Conservation (phyloP, 1,284 basidiomycete genomes). For the Athelia sp. region DNA sequence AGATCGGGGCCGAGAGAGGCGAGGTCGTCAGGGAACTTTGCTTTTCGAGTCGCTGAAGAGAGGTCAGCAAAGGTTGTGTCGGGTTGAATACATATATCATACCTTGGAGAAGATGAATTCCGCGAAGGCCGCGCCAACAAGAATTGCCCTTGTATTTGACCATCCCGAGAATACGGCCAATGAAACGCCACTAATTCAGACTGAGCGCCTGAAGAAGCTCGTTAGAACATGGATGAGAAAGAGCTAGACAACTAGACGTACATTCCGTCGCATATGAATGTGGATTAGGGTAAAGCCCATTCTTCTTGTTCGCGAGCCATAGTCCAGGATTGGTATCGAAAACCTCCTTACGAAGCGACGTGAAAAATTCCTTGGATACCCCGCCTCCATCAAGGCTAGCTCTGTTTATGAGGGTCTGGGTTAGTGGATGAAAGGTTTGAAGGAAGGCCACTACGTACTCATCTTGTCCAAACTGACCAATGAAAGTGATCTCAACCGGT, state of each 20-base stretch:
- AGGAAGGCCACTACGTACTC: constrained; percentile 50
- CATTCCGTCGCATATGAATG: constrained; percentile 84
- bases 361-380: constrained; percentile 97
- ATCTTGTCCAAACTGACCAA: constrained; percentile 83
- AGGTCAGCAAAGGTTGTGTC: constrained; percentile 1
- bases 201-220: constrained; percentile 55
- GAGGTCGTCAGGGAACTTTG: constrained; percentile 88
- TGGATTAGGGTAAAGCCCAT: constrained; percentile 94
- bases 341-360: constrained; percentile 85
- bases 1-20: constrained; percentile 89
- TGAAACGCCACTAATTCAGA: constrained; percentile 91
- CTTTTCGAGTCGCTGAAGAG: constrained; percentile 74
- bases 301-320: constrained; percentile 87
- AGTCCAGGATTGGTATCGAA: constrained; percentile 94
- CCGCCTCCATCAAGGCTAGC: constrained; percentile 95
- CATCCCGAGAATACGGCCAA: constrained; percentile 92
- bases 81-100: constrained; percentile 9
- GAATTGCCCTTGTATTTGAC: constrained; percentile 95
- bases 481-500: constrained; percentile 82
- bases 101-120: constrained; percentile 93
- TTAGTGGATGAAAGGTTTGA: constrained; percentile 2
- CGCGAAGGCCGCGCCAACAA: constrained; percentile 95
- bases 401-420: constrained; percentile 30
- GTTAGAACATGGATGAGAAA: background rate
- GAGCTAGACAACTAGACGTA: constrained; percentile 29